These are phyloP conservation scores for Aotearoamyces nothofagi DNA, from an alignment of 2,329 filamentous ascomycete genomes.

Conservation along the genomic window DNA sequence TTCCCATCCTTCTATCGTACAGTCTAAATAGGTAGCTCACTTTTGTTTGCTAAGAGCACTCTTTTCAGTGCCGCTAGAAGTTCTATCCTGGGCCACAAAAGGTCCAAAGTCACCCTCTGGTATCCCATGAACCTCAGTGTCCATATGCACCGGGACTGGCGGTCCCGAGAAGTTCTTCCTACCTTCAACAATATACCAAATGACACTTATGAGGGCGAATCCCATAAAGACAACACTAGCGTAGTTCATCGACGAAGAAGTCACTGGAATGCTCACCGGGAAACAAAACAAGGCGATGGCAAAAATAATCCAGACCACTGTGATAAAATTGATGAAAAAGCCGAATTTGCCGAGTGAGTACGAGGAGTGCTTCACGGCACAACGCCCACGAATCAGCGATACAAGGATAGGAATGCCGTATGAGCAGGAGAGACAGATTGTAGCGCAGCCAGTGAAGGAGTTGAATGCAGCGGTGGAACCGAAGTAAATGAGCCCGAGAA, in stretches of 20 bases:
- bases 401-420: conserved; percentile 67
- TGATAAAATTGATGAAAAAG: conserved; percentile 49
- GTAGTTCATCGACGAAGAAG: conserved; percentile 46
- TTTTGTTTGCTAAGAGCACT: too few relatives aligned
- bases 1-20: too few relatives aligned
- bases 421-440: conserved; percentile 61
- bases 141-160: conserved; percentile 12
- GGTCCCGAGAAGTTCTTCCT: conserved; percentile 50
- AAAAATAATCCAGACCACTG: conserved; percentile 55
- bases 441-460: conserved; percentile 66
- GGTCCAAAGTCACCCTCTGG: background rate
- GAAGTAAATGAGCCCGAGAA: conserved; percentile 67
- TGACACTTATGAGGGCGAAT: conserved; percentile 40
- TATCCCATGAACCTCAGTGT: conserved; percentile 11
- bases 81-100: too few relatives aligned
- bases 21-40: too few relatives aligned
- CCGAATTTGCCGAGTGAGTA: conserved; percentile 59
- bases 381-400: conserved; percentile 49
- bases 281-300: conserved; percentile 64
- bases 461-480: conserved; percentile 65
- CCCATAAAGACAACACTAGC: conserved; percentile 50
- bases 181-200: conserved; percentile 49
- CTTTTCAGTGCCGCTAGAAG: too few relatives aligned
- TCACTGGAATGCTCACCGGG: conserved; percentile 46
- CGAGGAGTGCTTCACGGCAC: conserved; percentile 46